These are phyloP conservation scores for Linum trigynum DNA, from an alignment of 345 rosid species.

Conservation along the genomic window DNA sequence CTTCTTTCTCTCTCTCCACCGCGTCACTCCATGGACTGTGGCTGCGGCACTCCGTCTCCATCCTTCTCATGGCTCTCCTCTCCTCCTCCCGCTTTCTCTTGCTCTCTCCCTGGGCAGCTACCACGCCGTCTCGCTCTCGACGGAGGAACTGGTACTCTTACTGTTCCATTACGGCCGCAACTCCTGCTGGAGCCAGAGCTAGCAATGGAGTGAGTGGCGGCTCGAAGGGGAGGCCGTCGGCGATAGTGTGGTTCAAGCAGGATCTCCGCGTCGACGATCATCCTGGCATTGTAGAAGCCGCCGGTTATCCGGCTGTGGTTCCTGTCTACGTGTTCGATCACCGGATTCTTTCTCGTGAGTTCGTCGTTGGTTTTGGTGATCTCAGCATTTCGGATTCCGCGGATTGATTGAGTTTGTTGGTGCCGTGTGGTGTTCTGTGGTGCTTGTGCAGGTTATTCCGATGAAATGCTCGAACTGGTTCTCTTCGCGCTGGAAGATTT, in stretches of 20 bases:
- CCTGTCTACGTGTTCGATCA: conserved; percentile 84
- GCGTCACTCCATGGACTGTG: not conserved
- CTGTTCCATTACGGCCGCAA: not conserved
- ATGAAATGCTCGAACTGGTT: conserved; percentile 59
- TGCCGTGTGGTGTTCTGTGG: not conserved
- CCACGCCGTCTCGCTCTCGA: not conserved
- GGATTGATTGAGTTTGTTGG: not conserved
- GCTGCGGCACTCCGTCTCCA: not conserved
- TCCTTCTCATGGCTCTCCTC: not conserved
- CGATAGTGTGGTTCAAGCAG: conserved; percentile 85
- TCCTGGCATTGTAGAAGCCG: conserved; percentile 57
- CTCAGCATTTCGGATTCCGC: too few species aligned
- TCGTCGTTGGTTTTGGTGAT: not conserved
- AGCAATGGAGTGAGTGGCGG: conserved; percentile 5
- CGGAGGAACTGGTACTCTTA: not conserved
- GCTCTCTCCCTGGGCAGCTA: not conserved
- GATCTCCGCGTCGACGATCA: conserved; percentile 86
- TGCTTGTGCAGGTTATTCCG: conserved; percentile 51
- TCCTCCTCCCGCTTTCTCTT: not conserved
- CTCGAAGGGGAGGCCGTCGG: conserved; percentile 29
- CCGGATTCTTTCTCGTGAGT: conserved; percentile 60
- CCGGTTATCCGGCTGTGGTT: conserved; percentile 27
- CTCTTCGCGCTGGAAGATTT: conserved; percentile 58
- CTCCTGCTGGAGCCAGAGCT: conserved; percentile 3
- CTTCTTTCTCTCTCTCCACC: not conserved